These are phyloP conservation scores for Phytophthora palmivora DNA, from an alignment of 352 stramenopile species.

Conservation along the genomic window DNA sequence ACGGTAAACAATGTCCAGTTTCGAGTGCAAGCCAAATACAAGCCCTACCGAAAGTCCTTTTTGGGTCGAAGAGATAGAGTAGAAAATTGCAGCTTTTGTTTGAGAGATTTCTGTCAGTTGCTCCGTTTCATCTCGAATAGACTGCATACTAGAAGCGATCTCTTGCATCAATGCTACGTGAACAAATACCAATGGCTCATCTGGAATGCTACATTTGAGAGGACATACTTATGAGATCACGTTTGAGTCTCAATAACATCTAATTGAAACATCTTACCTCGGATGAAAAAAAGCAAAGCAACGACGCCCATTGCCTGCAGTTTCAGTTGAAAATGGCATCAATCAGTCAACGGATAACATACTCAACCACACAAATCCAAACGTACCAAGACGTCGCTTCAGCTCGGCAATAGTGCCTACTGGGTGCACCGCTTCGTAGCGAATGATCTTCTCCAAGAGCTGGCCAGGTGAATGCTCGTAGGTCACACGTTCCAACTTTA, in stretches of 20 bases:
- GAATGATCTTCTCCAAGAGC: constrained; percentile 96
- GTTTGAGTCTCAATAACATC: not conserved
- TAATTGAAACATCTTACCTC: constrained; percentile 42
- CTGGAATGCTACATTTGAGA: constrained; percentile 58
- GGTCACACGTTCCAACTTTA: constrained; percentile 92
- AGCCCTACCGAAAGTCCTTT: constrained; percentile 79
- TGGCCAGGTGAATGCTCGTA: constrained; percentile 93
- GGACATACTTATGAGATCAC: constrained; percentile 6
- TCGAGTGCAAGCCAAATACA: too few relatives aligned
- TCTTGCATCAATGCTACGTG: constrained; percentile 93
- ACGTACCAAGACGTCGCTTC: constrained; percentile 85
- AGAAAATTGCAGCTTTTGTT: constrained; percentile 92
- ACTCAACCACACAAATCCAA: not conserved
- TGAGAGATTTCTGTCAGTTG: constrained; percentile 64
- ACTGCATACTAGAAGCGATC: constrained; percentile 91
- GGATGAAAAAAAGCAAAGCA: constrained; percentile 97
- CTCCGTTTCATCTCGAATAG: constrained; percentile 87
- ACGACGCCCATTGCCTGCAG: constrained; percentile 64
- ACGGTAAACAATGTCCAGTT: not conserved
- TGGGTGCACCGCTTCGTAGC: constrained; percentile 95
- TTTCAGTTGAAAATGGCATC: too few relatives aligned
- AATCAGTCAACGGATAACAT: not conserved
- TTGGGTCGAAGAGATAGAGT: constrained; percentile 96
- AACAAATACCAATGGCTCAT: constrained; percentile 95
- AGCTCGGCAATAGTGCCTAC: constrained; percentile 94